Evolutionary conservation across 2,329 filamentous ascomycete species (phyloP), one percentile per base, ranked within the genome.

Genomic region (Leptodontidium sp.): DNA sequence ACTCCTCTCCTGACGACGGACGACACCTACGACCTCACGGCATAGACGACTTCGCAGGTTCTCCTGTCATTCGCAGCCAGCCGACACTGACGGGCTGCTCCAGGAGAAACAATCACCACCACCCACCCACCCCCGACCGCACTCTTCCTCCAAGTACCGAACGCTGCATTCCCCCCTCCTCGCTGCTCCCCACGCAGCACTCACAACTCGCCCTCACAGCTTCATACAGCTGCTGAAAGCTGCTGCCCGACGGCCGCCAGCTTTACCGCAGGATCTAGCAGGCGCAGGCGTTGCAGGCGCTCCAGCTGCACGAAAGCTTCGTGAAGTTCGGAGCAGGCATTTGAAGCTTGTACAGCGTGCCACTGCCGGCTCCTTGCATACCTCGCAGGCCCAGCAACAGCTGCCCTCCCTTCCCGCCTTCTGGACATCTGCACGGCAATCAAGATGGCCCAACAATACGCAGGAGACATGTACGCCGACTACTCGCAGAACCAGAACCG

Each of bases 401-500:
- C 65, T 71, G 67, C 66, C 57, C 69, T 67, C 26, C 49, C 66
- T 68, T 49, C 40, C 55, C 61, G 62, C 59, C 66, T 66, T 52
- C 64, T 52, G 52, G 64, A 62, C 35, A 38, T 61, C 58, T 35
- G 26, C 62, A 43, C 62, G 61, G 68, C 68, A 57, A 55, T 70
- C 71, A 81, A 70, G 67, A 86, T 84, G 84, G 83, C 82, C 75
- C 80, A 83, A 74, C 86, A 87, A 77, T 86, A 86, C 66, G 83
- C 86, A 79, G 83, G 86, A 64, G 89, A 92, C 70, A 89, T 91
- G 85, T 94, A 93, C 83, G 88, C 92, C 82, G 90, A 93, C 74
- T 91, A 92, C 75, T 57, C 62, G 50, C 62, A 65, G 62, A 66
- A 66, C 35, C 81, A 86, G 68, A 90, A 90, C 79, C 91, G 92